Evolutionary conservation across 2,329 filamentous ascomycete species (phyloP).

Genomic region (Apiospora arundinis): DNA sequence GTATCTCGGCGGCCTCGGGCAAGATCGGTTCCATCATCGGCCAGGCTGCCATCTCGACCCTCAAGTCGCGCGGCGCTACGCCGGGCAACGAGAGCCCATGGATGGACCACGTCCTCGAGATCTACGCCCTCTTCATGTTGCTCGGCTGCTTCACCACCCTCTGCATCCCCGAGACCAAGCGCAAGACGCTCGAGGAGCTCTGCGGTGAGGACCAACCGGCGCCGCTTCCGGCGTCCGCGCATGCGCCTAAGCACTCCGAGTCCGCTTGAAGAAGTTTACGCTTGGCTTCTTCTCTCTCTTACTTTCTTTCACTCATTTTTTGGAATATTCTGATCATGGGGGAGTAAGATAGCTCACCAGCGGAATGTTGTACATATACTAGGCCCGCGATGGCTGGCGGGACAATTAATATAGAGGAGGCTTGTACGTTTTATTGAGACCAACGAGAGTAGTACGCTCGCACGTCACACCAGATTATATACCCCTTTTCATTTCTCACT

Average conservation of each 20-base stretch:
- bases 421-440: not conserved
- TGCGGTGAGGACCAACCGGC: slow-evolving; percentile 42
- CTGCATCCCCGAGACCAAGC: slow-evolving; percentile 76
- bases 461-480: not conserved
- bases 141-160: slow-evolving; percentile 72
- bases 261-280: not conserved
- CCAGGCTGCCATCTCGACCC: slow-evolving; percentile 62
- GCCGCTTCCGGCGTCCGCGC: slow-evolving; percentile 20
- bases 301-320: not conserved
- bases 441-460: not conserved
- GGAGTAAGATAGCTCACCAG: not conserved
- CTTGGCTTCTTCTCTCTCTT: not conserved
- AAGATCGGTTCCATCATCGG: slow-evolving; percentile 64
- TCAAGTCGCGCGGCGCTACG: slow-evolving; percentile 55
- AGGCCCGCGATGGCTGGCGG: not conserved
- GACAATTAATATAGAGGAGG: not conserved
- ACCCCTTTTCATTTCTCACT: not conserved
- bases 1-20: slow-evolving; percentile 60
- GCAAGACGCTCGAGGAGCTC: slow-evolving; percentile 74
- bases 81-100: slow-evolving; percentile 57
- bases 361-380: not conserved
- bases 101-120: slow-evolving; percentile 80
- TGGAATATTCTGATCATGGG: not conserved
- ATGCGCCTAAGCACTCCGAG: not conserved
- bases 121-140: slow-evolving; percentile 79